phyloP scores from a whole-genome alignment of 208 protist species.

The Leishmania amazonensis region DNA sequence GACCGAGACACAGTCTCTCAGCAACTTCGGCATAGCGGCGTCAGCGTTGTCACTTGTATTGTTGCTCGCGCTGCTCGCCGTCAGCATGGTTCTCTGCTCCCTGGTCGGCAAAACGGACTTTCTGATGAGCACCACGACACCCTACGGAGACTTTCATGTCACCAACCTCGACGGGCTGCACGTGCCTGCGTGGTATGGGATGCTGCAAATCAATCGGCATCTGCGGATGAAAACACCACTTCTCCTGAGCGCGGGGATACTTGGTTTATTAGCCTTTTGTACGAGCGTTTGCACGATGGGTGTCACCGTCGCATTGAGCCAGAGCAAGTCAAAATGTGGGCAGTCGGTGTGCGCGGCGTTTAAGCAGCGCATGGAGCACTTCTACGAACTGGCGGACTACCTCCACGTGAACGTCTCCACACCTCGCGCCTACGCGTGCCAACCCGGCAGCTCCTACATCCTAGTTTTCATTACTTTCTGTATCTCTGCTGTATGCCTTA shows the following conservation, averaged over 20 bases:
- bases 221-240: slow-evolving; percentile 28
- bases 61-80: slow-evolving; percentile 13
- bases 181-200: slow-evolving; percentile 18
- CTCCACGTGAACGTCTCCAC: neutral
- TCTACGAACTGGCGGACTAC: slow-evolving; percentile 22
- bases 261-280: slow-evolving; percentile 19
- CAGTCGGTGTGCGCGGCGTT: slow-evolving; percentile 38
- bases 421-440: slow-evolving; percentile 21
- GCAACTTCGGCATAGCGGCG: slow-evolving; percentile 26
- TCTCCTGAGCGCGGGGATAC: slow-evolving; percentile 18
- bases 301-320: slow-evolving; percentile 26
- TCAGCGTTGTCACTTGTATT: slow-evolving; percentile 31
- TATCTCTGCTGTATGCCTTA: slow-evolving; percentile 15
- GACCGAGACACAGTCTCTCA: slow-evolving; percentile 6
- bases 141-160: slow-evolving; percentile 18
- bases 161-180: slow-evolving; percentile 20
- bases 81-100: slow-evolving; percentile 30
- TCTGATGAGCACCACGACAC: slow-evolving; percentile 15
- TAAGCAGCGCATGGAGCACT: slow-evolving; percentile 32
- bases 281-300: slow-evolving; percentile 38
- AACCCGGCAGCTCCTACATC: slow-evolving; percentile 23
- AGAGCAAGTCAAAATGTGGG: slow-evolving; percentile 45
- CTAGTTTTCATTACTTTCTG: slow-evolving; percentile 32
- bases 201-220: slow-evolving; percentile 25
- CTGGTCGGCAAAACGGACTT: slow-evolving; percentile 28